A percentile compares a stretch with the other conserved stretches of the same genome.
These are phyloP conservation scores for Mycena chlorophos DNA, from an alignment of 768 basidiomycete species.

Conservation along the genomic window DNA sequence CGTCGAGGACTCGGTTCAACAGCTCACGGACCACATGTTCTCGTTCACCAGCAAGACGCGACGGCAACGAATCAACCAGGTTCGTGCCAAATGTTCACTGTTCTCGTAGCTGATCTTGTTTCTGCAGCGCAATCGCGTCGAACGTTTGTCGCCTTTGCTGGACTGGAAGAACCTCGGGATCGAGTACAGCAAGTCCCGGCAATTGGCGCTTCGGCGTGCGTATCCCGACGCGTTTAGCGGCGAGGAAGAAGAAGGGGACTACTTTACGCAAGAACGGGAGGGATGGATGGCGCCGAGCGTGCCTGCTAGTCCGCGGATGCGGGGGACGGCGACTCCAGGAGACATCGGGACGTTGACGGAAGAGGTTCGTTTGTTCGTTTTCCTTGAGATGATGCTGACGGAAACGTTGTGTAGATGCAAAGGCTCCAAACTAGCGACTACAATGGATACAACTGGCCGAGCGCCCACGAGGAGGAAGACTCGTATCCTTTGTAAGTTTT, in stretches of 20 bases:
- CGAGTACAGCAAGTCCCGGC: conserved; percentile 94
- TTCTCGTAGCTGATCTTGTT: background rate
- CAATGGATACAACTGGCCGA: conserved; percentile 64
- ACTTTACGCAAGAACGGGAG: conserved; percentile 54
- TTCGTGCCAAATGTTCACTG: background rate
- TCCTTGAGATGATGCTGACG: background rate
- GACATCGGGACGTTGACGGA: conserved; percentile 90
- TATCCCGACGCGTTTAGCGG: conserved; percentile 93
- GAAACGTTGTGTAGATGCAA: conserved; percentile 67
- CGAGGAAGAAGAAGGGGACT: conserved; percentile 39
- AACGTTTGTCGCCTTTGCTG: conserved; percentile 86
- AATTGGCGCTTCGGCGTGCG: conserved; percentile 86
- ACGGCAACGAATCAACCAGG: conserved; percentile 92
- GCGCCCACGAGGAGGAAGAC: conserved; percentile 76
- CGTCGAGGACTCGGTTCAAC: conserved; percentile 88
- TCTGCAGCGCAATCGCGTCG: conserved; percentile 93
- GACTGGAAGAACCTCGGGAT: conserved; percentile 99
- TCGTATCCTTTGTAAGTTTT: conserved; percentile 80
- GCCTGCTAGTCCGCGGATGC: conserved; percentile 85
- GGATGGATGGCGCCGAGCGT: conserved; percentile 73
- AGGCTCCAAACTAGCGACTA: conserved; percentile 84
- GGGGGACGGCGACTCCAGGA: conserved; percentile 88
- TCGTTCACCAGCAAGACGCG: conserved; percentile 78
- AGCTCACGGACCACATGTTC: conserved; percentile 76
- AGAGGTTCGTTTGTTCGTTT: conserved; percentile 50